Conservation (phyloP, 2,329 filamentous ascomycete species). For the Scedosporium aurantiacum region DNA sequence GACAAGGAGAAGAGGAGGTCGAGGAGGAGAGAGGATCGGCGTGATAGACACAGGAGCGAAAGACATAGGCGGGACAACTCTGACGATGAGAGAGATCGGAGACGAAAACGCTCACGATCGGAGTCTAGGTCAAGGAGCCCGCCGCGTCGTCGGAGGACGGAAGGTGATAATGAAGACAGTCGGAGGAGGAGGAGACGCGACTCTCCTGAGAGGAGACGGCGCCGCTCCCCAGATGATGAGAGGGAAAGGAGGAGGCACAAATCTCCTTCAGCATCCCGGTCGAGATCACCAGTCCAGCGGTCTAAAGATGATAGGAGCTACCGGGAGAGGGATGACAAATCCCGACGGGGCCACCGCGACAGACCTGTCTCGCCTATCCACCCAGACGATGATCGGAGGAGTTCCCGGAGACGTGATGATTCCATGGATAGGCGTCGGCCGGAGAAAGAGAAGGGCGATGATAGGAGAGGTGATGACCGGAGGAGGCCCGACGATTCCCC, state of each 20-base stretch:
- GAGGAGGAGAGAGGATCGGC: not conserved
- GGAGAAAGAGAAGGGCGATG: not conserved
- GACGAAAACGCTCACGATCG: not conserved
- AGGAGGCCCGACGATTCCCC: not conserved
- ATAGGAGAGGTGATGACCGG: not conserved
- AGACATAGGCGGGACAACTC: not conserved
- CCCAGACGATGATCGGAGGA: not conserved
- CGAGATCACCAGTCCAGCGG: not conserved
- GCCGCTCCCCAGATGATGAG: not conserved
- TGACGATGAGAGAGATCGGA: not conserved
- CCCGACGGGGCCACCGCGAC: not conserved
- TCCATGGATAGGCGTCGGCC: not conserved
- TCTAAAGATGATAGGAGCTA: not conserved
- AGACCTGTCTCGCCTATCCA: not conserved
- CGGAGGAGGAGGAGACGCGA: not conserved
- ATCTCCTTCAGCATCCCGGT: not conserved
- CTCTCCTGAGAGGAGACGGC: not conserved
- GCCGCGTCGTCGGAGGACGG: slow-evolving; percentile 1
- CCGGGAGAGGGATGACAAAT: not conserved
- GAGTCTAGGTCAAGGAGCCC: slow-evolving; percentile 4
- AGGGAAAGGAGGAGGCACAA: not conserved
- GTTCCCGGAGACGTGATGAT: not conserved
- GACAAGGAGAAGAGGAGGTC: slow-evolving; percentile 7
- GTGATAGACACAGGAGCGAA: not conserved
- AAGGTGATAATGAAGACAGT: not conserved